Conservation (phyloP, 441 rosid species). For the Adansonia gregorii region DNA sequence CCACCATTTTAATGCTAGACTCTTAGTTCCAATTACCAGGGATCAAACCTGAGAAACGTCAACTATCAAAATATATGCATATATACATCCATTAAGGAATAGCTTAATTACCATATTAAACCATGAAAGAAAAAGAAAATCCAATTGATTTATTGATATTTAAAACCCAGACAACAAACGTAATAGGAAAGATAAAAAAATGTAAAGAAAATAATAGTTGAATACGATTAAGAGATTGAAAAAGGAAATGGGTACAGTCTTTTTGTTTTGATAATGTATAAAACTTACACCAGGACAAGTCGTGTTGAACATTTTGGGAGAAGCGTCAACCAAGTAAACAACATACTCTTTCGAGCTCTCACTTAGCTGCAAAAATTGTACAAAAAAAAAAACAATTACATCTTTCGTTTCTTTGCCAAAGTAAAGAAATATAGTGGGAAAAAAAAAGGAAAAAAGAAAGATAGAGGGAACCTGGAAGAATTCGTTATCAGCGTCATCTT, state of each 20-base stretch:
- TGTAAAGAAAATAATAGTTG: neutral
- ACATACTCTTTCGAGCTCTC: slow-evolving; percentile 70
- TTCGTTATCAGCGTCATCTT: slow-evolving; percentile 72
- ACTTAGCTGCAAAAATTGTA: slow-evolving; percentile 47
- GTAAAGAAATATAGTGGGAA: neutral
- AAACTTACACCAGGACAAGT: slow-evolving; percentile 59
- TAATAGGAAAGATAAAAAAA: neutral
- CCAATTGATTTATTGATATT: neutral
- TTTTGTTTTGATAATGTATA: neutral
- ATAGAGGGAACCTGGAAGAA: slow-evolving; percentile 55
- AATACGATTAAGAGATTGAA: neutral
- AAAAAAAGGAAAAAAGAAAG: neutral
- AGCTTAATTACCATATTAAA: neutral
- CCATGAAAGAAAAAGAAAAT: neutral
- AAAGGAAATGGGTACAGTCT: neutral
- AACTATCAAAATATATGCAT: too few relatives aligned
- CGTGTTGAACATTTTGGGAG: slow-evolving; percentile 79
- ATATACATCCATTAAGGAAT: neutral
- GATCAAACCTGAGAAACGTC: too few relatives aligned
- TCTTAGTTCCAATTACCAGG: too few relatives aligned
- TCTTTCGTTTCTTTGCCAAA: neutral
- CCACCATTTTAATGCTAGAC: too few relatives aligned
- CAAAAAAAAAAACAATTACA: neutral
- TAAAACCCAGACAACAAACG: neutral
- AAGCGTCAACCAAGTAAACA: slow-evolving; percentile 83